phyloP scores from a whole-genome alignment of 2,329 filamentous ascomycete genomes.

The Metarhizium guizhouense region DNA sequence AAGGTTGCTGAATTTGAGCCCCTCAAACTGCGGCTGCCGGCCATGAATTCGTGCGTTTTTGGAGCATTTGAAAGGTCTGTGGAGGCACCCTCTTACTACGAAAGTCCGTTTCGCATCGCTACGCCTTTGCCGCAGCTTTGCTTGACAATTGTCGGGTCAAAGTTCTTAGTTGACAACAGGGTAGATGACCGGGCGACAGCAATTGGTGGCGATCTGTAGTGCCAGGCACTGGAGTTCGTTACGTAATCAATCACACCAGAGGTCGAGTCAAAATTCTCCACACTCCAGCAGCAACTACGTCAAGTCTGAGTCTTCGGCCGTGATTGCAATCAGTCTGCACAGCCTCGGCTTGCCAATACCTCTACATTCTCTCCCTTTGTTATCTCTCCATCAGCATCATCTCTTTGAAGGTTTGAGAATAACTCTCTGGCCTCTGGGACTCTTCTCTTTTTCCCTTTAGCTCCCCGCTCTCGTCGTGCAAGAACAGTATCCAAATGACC shows the following conservation, averaged over 20 bases:
- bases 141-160: too few relatives aligned
- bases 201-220: too few relatives aligned
- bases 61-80: too few relatives aligned
- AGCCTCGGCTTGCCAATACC: background rate
- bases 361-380: background rate
- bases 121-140: too few relatives aligned
- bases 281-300: background rate
- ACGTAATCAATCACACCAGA: background rate
- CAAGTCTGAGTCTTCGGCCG: background rate
- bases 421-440: background rate
- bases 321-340: background rate
- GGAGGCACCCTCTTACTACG: too few relatives aligned
- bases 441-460: background rate
- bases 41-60: too few relatives aligned
- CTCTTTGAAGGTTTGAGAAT: background rate
- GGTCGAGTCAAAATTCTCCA: background rate
- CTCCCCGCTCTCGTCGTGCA: conserved; percentile 2
- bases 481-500: conserved; percentile 13
- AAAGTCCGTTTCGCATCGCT: too few relatives aligned
- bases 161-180: too few relatives aligned
- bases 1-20: too few relatives aligned
- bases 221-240: background rate
- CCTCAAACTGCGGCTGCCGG: too few relatives aligned
- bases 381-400: background rate
- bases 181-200: too few relatives aligned